Evolutionary conservation across 345 rosid genomes (phyloP), one percentile per base, ranked within the genome.

Genomic region (Lepidium africanum): DNA sequence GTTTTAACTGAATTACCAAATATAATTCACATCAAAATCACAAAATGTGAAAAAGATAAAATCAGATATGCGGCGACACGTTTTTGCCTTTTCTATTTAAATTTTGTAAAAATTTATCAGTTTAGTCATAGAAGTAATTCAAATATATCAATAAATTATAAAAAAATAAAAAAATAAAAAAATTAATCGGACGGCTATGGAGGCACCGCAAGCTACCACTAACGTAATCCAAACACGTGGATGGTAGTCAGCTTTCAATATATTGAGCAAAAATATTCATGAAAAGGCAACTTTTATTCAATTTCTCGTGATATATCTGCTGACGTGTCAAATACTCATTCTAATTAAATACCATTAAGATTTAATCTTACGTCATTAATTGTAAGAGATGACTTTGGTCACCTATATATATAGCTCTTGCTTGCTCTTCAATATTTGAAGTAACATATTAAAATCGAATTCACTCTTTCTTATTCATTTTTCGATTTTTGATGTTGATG

Each of bases 401-500:
- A 72, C 76, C 70, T 73, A 73, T 73, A 65, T 65, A 73, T 65
- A 73, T 57, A 58, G 60, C 64, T 50, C 52, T 57, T 57, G 7
- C 59, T 40, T 5, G 59, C 37, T 49, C 3, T 65, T 48, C 55
- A 14, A 27, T 43, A 11, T 46, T 13, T 9, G 14, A 53, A 36
- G 23, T 65, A 58, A 19, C 5, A 13, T 30, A 16, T 9, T 10
- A 15, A n/a, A 4, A 58, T 57, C 71, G 10, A 33, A 14, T 65
- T 51, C 35, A 38, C 13, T 38, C 0, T 10, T 41, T 51, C 38
- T 55, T 15, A 45, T 2, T 12, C 6, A 3, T 2, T 33, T 52
- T 8, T 4, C 23, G 12, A 10, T 57, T 69, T 64, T 27, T 4
- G 6, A 0, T 23, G 12, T 40, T 5, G 65, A 94, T 91, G 96